Evolutionary conservation across 2,329 filamentous ascomycete genomes (phyloP), one percentile per base, ranked within the genome.

Genomic region (Apiospora koreana): DNA sequence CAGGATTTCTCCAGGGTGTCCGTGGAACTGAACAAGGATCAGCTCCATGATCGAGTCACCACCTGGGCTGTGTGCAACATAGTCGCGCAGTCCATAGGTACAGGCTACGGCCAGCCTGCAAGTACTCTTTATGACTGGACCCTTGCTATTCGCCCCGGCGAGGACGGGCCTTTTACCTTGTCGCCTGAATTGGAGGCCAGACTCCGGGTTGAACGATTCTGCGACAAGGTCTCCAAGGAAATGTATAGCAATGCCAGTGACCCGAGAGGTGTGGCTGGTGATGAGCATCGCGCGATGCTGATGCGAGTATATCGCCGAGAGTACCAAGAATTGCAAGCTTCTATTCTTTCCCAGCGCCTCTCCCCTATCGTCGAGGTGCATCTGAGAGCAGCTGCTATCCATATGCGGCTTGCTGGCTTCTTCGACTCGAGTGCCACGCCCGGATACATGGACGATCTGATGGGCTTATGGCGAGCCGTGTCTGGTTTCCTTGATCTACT

Each of bases 51-150:
- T 77, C 87, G 93, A 46, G 89, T 95, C 58, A 89, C 90, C 67
- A 95, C 93, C 1, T 96, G 93, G 93, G 93, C 93, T 1, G 92
- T 94, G 4, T 94, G 93, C 83, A 96, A 96, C 77, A 92, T 95
- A 73, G 93, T 95, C 43, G 91, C 93, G 28, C 93, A 95, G 76
- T 91, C 90, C 69, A 89, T 95, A 58, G 93, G 92, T n/a, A 95
- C 93, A 4, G 93, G 93, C 25, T 94, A 94, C 76, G 93, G 93
- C 7, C 93, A 95, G 78, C 93, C 93, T 9, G 92, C 93, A 6
- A 93, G 92, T 64, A 94, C 90, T 68, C 85, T 92, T 65, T 95
- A 92, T 80, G 93, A 92, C 80, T 94, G 89, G 88, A 95, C 90
- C 2, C 83, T 92, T 71, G 90, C 87, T 64, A 84, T 88, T 75